Percentiles rank a stretch among this genome's conserved stretches.
These are phyloP conservation scores for Kalmanozyma brasiliensis DNA, from an alignment of 1,284 basidiomycete species.

Conservation along the genomic window DNA sequence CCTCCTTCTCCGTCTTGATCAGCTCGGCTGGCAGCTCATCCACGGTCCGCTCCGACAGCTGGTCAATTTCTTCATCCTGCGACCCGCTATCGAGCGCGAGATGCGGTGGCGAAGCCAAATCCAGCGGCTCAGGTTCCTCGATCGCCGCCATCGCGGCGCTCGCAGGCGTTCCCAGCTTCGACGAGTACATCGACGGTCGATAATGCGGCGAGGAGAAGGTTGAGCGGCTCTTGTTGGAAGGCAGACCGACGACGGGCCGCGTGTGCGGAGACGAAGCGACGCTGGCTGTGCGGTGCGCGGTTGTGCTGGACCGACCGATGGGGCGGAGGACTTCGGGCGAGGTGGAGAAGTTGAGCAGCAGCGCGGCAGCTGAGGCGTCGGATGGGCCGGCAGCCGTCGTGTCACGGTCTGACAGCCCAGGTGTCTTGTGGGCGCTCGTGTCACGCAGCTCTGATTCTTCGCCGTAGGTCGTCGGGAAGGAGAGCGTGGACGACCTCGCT, in stretches of 20 bases:
- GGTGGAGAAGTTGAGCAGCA: conserved; percentile 51
- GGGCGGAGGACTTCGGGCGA: conserved; percentile 52
- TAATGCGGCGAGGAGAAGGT: conserved; percentile 24
- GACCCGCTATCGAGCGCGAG: conserved; percentile 23
- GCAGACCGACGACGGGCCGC: conserved; percentile 6
- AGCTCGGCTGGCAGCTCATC: conserved; percentile 9
- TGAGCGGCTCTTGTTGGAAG: conserved; percentile 7
- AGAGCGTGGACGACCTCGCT: conserved; percentile 12
- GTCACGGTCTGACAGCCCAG: conserved; percentile 27
- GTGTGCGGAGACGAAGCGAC: conserved; percentile 9
- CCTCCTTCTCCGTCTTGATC: not conserved
- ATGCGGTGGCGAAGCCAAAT: conserved; percentile 23
- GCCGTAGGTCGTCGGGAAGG: conserved; percentile 23
- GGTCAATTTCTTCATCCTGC: conserved; percentile 2
- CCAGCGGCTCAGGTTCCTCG: conserved; percentile 11
- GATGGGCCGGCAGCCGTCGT: conserved; percentile 6
- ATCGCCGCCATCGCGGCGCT: not conserved
- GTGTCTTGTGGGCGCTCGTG: conserved; percentile 8
- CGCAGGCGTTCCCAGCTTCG: not conserved
- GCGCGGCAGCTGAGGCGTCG: conserved; percentile 34
- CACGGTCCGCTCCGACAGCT: conserved; percentile 16
- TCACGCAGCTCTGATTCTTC: conserved; percentile 31
- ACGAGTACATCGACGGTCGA: conserved; percentile 6
- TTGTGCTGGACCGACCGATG: conserved; percentile 6
- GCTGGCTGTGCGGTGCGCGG: conserved; percentile 1